Evolutionary conservation across 441 rosid genomes (phyloP), one percentile per base, ranked within the genome.

Genomic region (Pelargonium exstipulatum): DNA sequence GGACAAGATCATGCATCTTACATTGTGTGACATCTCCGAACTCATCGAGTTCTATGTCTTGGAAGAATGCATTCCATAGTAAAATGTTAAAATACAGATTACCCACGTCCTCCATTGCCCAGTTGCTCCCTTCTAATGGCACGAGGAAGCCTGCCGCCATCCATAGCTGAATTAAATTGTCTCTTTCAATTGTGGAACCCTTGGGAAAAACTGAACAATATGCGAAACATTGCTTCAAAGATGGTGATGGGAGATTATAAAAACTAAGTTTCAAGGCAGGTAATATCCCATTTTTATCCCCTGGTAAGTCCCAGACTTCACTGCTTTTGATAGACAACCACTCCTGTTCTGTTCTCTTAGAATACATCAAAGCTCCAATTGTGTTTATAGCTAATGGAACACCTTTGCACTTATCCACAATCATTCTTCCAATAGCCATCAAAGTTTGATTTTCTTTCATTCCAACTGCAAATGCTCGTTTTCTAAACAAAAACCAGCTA

Each of bases 1-100:
- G 73, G 17, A 70, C 37, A 9, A 70, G 40, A 63, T 62, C 67
- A 48, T 70, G 73, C 73, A 70, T 70, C 29, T 70, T 70, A n/a
- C 68, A 70, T 1, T 4, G 0, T 29, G 12, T 10, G 10, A 70
- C 37, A 6, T 46, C 35, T 10, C 68, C 68, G 49, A 22, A 46
- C 3, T 32, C 10, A 63, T 63, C 68, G 1, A 14, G n/a, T 26
- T 62, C 68, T 13, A 12, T 69, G 48, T 72, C 70, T 58, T 72
- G 66, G 29, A 72, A 58, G 22, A 72, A 24, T 4, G 70, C 57
- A 43, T 26, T 58, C 13, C 58, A 58, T 10, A 58, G 1, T 1
- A 72, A 20, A 1, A 42, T 57, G 4, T 58, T 43, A n/a, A 66
- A 72, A 13, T 66, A 43, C 17, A 8, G 49, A 26, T 57, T 17